These are phyloP conservation scores for Colletotrichum neosansevieriae DNA, from an alignment of 2,329 filamentous ascomycete genomes.

Conservation along the genomic window DNA sequence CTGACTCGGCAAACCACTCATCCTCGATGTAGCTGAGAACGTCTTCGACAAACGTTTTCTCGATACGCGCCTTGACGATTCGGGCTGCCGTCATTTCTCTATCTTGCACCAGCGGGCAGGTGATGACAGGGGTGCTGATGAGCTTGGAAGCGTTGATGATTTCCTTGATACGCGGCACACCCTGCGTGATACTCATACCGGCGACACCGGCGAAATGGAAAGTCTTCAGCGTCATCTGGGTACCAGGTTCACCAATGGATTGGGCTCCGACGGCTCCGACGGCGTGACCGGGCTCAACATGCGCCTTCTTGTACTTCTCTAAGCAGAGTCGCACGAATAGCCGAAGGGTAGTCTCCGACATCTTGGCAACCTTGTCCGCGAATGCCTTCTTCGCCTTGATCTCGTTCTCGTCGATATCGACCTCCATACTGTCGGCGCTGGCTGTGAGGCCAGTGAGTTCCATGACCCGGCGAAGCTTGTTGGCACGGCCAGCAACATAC, in stretches of 20 bases:
- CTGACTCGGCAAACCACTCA: constrained; percentile 82
- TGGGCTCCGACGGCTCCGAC: constrained; percentile 97
- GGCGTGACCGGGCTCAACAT: constrained; percentile 93
- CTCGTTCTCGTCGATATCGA: constrained; percentile 44
- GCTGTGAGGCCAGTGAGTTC: constrained; percentile 33
- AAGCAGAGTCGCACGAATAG: constrained; percentile 86
- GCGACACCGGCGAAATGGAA: constrained; percentile 99
- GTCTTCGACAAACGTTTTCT: constrained; percentile 92
- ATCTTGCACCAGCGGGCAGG: constrained; percentile 84
- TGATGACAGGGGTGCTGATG: constrained; percentile 95
- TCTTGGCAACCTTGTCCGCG: constrained; percentile 82
- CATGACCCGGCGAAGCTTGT: constrained; percentile 60
- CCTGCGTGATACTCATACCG: constrained; percentile 98
- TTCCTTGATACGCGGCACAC: constrained; percentile 99
- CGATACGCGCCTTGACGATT: constrained; percentile 91
- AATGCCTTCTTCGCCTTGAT: constrained; percentile 53
- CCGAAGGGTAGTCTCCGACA: constrained; percentile 79
- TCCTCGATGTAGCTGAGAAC: constrained; percentile 86
- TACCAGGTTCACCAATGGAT: constrained; percentile 97
- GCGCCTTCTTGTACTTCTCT: constrained; percentile 89
- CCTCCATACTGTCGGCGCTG: constrained; percentile 45
- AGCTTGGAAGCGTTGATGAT: constrained; percentile 98
- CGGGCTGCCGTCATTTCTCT: constrained; percentile 82
- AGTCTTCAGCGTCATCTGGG: constrained; percentile 99
- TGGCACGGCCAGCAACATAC: constrained; percentile 74